Conservation (phyloP, 2,329 filamentous ascomycete species). For the Aspergillus sp. region DNA sequence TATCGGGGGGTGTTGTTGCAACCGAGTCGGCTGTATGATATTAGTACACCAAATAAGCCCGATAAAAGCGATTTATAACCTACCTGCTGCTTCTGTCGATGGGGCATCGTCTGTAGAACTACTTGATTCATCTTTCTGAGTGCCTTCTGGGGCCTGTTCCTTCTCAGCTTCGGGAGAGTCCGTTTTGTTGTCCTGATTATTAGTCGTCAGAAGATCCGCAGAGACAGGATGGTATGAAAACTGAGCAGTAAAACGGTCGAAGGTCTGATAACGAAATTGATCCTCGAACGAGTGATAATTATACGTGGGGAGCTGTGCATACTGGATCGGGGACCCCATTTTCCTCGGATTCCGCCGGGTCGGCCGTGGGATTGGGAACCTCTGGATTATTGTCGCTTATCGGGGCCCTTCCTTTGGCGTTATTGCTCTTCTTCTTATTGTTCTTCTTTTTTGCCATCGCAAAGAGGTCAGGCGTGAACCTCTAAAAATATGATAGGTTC, state of each 20-base stretch:
- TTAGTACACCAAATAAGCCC: conserved; percentile 13
- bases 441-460: conserved; percentile 42
- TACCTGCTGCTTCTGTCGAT: conserved; percentile 31
- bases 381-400: conserved; percentile 29
- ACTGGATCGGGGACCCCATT: conserved; percentile 41
- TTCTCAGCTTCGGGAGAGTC: conserved; percentile 30
- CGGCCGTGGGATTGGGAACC: conserved; percentile 25
- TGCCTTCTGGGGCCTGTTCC: conserved; percentile 15
- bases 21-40: conserved; percentile 26
- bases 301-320: conserved; percentile 45
- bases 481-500: conserved; percentile 17
- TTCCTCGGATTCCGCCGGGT: conserved; percentile 32
- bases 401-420: conserved; percentile 24
- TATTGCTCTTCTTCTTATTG: conserved; percentile 34
- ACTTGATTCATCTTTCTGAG: conserved; percentile 24
- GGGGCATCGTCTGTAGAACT: conserved; percentile 25
- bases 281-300: conserved; percentile 43
- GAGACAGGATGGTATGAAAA: conserved; percentile 40
- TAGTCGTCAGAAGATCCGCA: conserved; percentile 34
- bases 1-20: conserved; percentile 25
- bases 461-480: conserved; percentile 30
- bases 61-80: conserved; percentile 11
- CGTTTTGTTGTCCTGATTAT: conserved; percentile 40
- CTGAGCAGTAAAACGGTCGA: conserved; percentile 39
- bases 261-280: conserved; percentile 42